These are phyloP conservation scores for Mallotus nudiflorus DNA, from an alignment of 345 rosid species.

Conservation along the genomic window DNA sequence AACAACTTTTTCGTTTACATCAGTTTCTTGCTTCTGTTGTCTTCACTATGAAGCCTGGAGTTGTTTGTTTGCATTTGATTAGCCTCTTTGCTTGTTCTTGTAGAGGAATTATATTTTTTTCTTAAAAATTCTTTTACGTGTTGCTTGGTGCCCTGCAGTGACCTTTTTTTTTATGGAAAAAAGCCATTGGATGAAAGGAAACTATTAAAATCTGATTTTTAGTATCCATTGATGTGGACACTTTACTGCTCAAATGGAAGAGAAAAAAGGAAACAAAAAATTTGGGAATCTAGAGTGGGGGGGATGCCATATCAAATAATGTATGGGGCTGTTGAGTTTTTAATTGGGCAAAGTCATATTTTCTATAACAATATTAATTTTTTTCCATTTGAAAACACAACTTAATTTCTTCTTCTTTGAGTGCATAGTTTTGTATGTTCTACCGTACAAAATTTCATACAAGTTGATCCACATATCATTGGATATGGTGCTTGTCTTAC, in stretches of 20 bases:
- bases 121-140: neutral
- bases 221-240: neutral
- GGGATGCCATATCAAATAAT: too few species aligned
- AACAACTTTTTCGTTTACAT: too few species aligned
- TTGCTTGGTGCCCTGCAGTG: neutral
- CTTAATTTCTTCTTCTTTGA: neutral
- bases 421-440: too few species aligned
- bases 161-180: neutral
- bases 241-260: neutral
- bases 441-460: too few species aligned
- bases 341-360: too few species aligned
- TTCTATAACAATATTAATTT: neutral
- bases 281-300: too few species aligned
- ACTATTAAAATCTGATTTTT: neutral
- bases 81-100: neutral
- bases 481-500: neutral
- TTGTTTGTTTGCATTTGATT: neutral
- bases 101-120: neutral
- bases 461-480: neutral
- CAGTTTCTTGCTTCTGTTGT: neutral
- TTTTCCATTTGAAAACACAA: neutral
- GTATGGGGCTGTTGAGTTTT: too few species aligned
- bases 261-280: neutral
- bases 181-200: too few species aligned
- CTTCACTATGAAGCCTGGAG: neutral